These are phyloP conservation scores for Citrus sp. DNA, from an alignment of 345 rosid genomes.

Conservation along the genomic window DNA sequence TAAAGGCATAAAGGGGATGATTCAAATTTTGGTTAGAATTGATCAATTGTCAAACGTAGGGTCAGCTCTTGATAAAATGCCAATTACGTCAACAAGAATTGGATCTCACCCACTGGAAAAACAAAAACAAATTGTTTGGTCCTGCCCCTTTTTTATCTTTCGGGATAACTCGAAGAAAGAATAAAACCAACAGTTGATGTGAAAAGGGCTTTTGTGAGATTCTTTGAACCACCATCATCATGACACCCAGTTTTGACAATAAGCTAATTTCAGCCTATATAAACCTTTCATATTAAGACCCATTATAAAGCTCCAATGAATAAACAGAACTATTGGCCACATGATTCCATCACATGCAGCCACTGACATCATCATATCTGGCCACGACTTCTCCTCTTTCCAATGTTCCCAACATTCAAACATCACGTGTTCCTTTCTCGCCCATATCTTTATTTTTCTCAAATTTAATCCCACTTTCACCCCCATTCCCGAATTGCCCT, in stretches of 20 bases:
- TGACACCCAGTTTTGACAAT: background rate
- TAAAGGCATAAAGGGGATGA: background rate
- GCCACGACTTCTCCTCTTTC: conserved; percentile 65
- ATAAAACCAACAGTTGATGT: background rate
- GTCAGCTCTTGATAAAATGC: conserved; percentile 2
- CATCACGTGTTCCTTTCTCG: conserved; percentile 42
- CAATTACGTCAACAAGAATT: background rate
- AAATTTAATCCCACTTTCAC: conserved; percentile 3
- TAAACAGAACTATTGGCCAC: conserved; percentile 2
- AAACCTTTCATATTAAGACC: background rate
- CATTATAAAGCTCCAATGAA: background rate
- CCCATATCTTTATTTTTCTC: background rate
- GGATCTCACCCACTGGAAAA: background rate
- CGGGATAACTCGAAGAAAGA: background rate
- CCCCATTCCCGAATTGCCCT: background rate
- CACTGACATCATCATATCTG: conserved; percentile 73
- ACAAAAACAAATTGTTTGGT: background rate
- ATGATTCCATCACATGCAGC: conserved; percentile 50
- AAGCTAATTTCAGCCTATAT: background rate
- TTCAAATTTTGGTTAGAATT: background rate
- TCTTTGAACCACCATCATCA: background rate
- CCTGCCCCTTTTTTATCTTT: background rate
- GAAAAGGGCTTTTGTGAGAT: background rate
- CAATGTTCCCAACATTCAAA: conserved; percentile 72
- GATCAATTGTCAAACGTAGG: background rate